Conservation (phyloP, 2,329 filamentous ascomycete species). For the Nothomitra cinnamomea region DNA sequence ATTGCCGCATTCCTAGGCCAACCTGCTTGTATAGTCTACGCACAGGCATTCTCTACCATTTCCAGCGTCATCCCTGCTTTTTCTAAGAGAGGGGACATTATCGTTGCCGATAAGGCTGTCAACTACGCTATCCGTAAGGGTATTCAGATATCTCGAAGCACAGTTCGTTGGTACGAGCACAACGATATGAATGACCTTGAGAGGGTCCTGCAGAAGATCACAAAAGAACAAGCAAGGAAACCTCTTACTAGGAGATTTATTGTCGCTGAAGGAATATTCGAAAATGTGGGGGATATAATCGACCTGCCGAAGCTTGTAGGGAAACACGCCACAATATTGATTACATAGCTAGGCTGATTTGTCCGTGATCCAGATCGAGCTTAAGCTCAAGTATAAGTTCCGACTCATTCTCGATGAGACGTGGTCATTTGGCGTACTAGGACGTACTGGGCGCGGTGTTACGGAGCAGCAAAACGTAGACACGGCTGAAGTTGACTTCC, state of each 20-base stretch:
- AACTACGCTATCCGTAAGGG: constrained; percentile 93
- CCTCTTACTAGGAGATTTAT: constrained; percentile 86
- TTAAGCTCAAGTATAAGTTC: constrained; percentile 96
- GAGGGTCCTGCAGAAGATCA: constrained; percentile 65
- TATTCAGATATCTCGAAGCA: constrained; percentile 81
- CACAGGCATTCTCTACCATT: constrained; percentile 90
- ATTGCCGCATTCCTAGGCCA: constrained; percentile 81
- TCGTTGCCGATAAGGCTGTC: constrained; percentile 83
- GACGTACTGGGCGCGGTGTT: constrained; percentile 75
- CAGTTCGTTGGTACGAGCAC: constrained; percentile 85
- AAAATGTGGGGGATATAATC: constrained; percentile 70
- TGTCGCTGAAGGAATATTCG: constrained; percentile 88
- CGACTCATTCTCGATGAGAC: constrained; percentile 94
- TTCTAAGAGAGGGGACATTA: constrained; percentile 91
- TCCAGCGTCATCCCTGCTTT: constrained; percentile 95
- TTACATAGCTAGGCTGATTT: constrained; percentile 6
- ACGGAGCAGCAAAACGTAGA: constrained; percentile 97
- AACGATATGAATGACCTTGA: constrained; percentile 93
- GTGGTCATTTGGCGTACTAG: constrained; percentile 90
- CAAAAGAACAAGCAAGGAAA: constrained; percentile 75
- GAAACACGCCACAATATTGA: constrained; percentile 6
- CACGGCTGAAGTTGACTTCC: constrained; percentile 87
- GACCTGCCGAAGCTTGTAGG: constrained; percentile 71
- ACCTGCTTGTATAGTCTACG: constrained; percentile 82
- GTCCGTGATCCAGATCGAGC: constrained; percentile 44